phyloP scores from a whole-genome alignment of 73 alveolate species.

The Urostyla sp. region DNA sequence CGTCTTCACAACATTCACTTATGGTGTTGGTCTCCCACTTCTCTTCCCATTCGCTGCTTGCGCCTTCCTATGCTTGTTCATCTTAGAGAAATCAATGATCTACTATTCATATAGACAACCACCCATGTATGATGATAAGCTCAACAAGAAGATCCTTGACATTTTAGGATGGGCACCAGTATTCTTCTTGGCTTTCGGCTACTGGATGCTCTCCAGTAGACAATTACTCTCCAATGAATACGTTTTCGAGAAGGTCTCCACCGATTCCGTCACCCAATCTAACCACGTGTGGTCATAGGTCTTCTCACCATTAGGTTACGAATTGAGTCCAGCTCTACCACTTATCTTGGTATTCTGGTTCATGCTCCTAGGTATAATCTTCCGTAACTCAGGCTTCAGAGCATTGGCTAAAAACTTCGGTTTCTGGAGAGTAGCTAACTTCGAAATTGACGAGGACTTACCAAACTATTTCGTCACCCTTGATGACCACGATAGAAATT shows the following conservation, averaged over 20 bases:
- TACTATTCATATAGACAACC: conserved; percentile 70
- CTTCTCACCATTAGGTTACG: neutral
- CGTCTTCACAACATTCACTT: conserved; percentile 67
- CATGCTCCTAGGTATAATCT: neutral
- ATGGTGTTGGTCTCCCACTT: conserved; percentile 73
- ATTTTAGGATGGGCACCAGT: conserved; percentile 60
- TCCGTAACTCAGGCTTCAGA: neutral
- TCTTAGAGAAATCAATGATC: conserved; percentile 47
- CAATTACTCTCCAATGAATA: conserved; percentile 45
- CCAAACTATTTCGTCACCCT: conserved; percentile 44
- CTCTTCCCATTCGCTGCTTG: conserved; percentile 70
- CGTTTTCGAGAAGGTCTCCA: neutral
- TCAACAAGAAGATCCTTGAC: conserved; percentile 46
- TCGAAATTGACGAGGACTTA: conserved; percentile 49
- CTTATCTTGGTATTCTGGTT: conserved; percentile 33
- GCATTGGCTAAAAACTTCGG: neutral
- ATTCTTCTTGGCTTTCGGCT: conserved; percentile 53
- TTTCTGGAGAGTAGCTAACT: neutral
- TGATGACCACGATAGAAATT: conserved; percentile 49
- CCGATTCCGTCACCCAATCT: neutral
- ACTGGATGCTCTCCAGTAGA: conserved; percentile 69
- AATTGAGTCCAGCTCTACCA: neutral
- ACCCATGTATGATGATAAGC: conserved; percentile 73
- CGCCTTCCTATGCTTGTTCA: conserved; percentile 49
- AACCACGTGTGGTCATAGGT: conserved; percentile 20